Percentiles rank a stretch among this genome's conserved stretches.
Conservation (phyloP, 2,329 filamentous ascomycete genomes). For the Didymella arachidicola region DNA sequence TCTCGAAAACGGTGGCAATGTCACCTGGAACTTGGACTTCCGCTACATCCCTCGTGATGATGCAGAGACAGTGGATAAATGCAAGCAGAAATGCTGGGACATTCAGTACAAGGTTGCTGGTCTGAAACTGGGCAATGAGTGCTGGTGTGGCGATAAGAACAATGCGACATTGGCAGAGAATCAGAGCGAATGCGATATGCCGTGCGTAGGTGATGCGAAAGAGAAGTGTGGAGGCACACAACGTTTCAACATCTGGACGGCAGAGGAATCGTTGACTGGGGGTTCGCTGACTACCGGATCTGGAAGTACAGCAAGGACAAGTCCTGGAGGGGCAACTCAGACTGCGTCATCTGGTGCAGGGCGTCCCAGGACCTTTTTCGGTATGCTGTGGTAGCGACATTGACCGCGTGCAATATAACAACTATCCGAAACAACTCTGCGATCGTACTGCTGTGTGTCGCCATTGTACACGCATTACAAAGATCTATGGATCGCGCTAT, state of each 20-base stretch:
- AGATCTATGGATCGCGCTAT: too few relatives aligned
- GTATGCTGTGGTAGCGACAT: too few relatives aligned
- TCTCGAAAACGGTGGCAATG: not conserved
- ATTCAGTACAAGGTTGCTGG: slow-evolving; percentile 5
- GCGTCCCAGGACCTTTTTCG: too few relatives aligned
- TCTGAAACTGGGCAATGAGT: slow-evolving; percentile 3
- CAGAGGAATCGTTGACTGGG: not conserved
- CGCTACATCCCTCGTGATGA: not conserved
- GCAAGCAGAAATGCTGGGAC: slow-evolving; percentile 11
- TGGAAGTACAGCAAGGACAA: not conserved
- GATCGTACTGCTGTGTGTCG: too few relatives aligned
- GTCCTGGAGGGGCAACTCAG: not conserved
- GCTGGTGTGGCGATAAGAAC: slow-evolving; percentile 8
- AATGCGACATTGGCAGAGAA: slow-evolving; percentile 7
- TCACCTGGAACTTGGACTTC: slow-evolving; percentile 2
- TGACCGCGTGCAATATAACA: too few relatives aligned
- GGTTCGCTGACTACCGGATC: not conserved
- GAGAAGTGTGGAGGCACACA: slow-evolving; percentile 7
- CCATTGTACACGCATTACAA: too few relatives aligned
- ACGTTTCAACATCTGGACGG: slow-evolving; percentile 2
- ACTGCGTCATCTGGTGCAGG: not conserved
- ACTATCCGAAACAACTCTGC: too few relatives aligned
- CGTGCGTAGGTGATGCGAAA: slow-evolving; percentile 5
- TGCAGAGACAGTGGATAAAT: slow-evolving; percentile 5
- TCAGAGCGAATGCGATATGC: slow-evolving; percentile 4